These are phyloP conservation scores for Venturia asperata DNA, from an alignment of 2,329 filamentous ascomycete species.

Conservation along the genomic window DNA sequence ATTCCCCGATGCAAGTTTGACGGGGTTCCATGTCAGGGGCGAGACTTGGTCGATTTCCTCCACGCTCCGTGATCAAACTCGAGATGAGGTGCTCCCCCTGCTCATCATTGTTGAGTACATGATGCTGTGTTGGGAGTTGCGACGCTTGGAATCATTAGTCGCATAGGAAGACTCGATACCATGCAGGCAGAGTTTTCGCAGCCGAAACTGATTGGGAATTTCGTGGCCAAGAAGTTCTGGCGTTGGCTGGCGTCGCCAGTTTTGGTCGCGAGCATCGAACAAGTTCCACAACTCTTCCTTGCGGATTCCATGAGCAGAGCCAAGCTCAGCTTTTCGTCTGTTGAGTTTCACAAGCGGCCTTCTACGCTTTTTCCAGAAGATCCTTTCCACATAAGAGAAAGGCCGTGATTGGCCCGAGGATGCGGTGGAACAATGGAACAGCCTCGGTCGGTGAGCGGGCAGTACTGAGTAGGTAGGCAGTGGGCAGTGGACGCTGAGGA, in stretches of 20 bases:
- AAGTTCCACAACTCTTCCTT: conserved; percentile 3
- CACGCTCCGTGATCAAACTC: no score
- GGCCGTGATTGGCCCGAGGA: not conserved
- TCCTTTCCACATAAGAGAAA: not conserved
- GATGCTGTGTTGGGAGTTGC: no score
- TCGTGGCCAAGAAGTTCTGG: not conserved
- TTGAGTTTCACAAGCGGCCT: not conserved
- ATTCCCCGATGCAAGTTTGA: no score
- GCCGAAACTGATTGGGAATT: not conserved
- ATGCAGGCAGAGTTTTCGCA: not conserved
- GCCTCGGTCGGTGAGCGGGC: no score
- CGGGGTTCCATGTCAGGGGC: no score
- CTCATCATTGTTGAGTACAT: no score
- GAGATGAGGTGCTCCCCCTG: not conserved
- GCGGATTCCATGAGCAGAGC: not conserved
- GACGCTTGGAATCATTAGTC: not conserved
- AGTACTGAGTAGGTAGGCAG: no score
- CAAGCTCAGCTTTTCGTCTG: not conserved
- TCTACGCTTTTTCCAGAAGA: not conserved
- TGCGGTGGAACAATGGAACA: not conserved
- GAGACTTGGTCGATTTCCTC: no score
- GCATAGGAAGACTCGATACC: not conserved
- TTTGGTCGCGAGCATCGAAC: not conserved
- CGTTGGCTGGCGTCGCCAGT: no score
- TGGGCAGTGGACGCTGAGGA: not conserved